Percentiles rank a stretch among this genome's conserved stretches.
These are phyloP conservation scores for Fusarium zealandicum DNA, from an alignment of 2,329 filamentous ascomycete genomes.

Conservation along the genomic window DNA sequence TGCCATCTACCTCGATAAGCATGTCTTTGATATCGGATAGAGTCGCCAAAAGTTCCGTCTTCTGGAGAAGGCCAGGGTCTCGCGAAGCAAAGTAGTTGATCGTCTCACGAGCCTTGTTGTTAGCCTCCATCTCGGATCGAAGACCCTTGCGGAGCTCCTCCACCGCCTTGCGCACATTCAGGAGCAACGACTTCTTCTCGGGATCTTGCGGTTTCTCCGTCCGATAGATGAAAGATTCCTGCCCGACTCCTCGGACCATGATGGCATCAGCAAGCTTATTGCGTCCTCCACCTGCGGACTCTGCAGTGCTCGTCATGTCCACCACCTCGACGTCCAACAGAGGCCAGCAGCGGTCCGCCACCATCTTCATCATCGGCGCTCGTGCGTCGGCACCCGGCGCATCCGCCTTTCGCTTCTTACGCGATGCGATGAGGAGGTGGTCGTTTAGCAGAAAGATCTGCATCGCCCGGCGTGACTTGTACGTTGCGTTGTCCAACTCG, in stretches of 20 bases:
- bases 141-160: constrained; percentile 88
- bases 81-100: constrained; percentile 86
- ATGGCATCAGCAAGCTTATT: constrained; percentile 83
- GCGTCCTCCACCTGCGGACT: constrained; percentile 56
- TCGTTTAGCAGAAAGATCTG: constrained; percentile 95
- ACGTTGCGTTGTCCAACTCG: constrained; percentile 95
- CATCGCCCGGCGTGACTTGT: constrained; percentile 89
- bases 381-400: constrained; percentile 59
- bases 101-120: constrained; percentile 82
- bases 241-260: constrained; percentile 84
- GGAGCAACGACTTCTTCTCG: constrained; percentile 81
- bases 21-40: constrained; percentile 83
- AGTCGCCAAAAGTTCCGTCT: constrained; percentile 80
- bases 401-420: constrained; percentile 90
- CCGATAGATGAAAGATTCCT: constrained; percentile 93
- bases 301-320: constrained; percentile 76
- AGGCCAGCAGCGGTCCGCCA: constrained; percentile 94
- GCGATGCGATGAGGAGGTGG: constrained; percentile 87
- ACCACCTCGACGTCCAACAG: constrained; percentile 91
- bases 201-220: constrained; percentile 81
- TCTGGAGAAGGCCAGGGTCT: constrained; percentile 78
- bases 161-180: constrained; percentile 90
- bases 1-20: constrained; percentile 94
- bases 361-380: constrained; percentile 73
- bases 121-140: constrained; percentile 86